Percentiles rank a stretch among this genome's conserved stretches.
Evolutionary conservation across 768 basidiomycete genomes (phyloP).

Genomic region (Lactarius evosmus): DNA sequence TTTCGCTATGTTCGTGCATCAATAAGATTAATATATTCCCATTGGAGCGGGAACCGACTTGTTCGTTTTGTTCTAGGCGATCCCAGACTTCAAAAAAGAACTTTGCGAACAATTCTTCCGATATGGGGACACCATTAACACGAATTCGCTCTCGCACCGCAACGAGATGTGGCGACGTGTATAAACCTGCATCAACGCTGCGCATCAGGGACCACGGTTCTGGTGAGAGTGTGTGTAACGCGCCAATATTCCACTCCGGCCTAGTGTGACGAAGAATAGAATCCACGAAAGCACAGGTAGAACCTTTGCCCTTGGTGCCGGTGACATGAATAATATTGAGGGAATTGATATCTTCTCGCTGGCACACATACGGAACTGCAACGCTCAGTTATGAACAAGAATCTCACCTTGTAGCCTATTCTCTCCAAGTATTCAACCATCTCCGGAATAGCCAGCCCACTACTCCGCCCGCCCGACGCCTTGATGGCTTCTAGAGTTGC

Average conservation of each 20-base stretch:
- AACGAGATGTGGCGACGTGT: constrained; percentile 95
- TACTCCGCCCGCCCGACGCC: constrained; percentile 60
- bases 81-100: constrained; percentile 99
- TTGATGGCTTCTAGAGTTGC: constrained; percentile 84
- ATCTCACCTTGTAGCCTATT: constrained; percentile 79
- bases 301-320: constrained; percentile 98
- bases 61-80: constrained; percentile 57
- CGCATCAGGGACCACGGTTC: background rate
- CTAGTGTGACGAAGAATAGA: constrained; percentile 75
- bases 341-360: constrained; percentile 81
- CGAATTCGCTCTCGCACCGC: constrained; percentile 95
- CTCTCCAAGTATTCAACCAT: constrained; percentile 86
- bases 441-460: constrained; percentile 70
- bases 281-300: constrained; percentile 90
- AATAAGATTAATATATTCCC: background rate
- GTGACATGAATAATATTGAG: constrained; percentile 96
- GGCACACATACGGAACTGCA: constrained; percentile 10
- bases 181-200: constrained; percentile 58
- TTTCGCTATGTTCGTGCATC: constrained; percentile 39
- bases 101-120: constrained; percentile 82
- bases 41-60: constrained; percentile 42
- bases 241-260: constrained; percentile 81
- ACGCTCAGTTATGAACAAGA: constrained; percentile 26
- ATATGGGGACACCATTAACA: constrained; percentile 85
- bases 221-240: constrained; percentile 27